These are phyloP conservation scores for Termitomyces sp. DNA, from an alignment of 1,284 basidiomycete species.

Conservation along the genomic window DNA sequence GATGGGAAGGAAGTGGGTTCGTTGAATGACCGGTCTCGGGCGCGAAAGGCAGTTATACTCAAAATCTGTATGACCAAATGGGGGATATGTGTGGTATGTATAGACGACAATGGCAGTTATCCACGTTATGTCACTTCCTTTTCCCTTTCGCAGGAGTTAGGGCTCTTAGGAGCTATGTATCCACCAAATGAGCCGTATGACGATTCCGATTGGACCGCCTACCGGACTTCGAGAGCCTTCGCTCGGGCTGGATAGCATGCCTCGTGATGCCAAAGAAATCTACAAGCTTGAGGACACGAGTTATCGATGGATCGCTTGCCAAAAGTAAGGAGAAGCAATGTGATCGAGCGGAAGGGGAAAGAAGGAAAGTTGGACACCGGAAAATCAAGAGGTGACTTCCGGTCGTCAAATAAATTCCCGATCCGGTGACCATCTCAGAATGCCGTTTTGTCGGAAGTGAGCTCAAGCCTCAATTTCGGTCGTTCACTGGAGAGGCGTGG, in stretches of 20 bases:
- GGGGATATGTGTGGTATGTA: constrained; percentile 7
- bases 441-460: neutral
- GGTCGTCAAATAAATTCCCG: constrained; percentile 17
- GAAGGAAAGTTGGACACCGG: constrained; percentile 11
- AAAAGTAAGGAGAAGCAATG: constrained; percentile 2
- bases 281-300: constrained; percentile 2
- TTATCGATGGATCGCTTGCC: constrained; percentile 8
- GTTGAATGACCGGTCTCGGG: neutral
- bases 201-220: constrained; percentile 20
- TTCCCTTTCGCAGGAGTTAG: constrained; percentile 12
- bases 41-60: constrained; percentile 15
- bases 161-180: constrained; percentile 14
- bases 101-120: constrained; percentile 8
- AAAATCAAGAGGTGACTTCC: constrained; percentile 11
- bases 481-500: too few relatives aligned
- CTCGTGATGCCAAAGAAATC: constrained; percentile 11
- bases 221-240: constrained; percentile 9
- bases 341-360: constrained; percentile 11
- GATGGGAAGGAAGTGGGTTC: constrained; percentile 8
- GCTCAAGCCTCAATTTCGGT: too few relatives aligned
- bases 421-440: constrained; percentile 18
- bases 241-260: constrained; percentile 4
- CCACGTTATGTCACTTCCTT: constrained; percentile 15
- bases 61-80: constrained; percentile 10
- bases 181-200: constrained; percentile 9